These are phyloP conservation scores for Pyropia yezoensis DNA, from an alignment of 23 red algal genomes.

Conservation along the genomic window DNA sequence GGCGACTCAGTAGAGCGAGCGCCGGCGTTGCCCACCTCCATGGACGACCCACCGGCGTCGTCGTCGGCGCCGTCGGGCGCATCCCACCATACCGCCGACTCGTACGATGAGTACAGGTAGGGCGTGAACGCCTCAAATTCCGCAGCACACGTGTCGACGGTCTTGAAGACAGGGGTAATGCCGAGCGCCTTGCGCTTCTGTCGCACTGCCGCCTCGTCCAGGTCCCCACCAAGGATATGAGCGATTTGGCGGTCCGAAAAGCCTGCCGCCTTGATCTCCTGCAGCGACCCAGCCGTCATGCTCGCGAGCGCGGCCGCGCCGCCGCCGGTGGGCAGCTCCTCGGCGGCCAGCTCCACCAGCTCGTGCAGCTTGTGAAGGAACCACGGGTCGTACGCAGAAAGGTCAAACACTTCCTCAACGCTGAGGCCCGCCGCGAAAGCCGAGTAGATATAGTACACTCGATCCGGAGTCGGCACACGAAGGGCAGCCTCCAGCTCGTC, in stretches of 20 bases:
- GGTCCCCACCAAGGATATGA: conserved; percentile 8
- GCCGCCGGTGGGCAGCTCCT: conserved; percentile 14
- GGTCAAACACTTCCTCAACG: conserved; percentile 58
- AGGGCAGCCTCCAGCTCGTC: conserved; percentile 69
- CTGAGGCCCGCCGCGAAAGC: conserved; percentile 74
- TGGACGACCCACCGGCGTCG: conserved; percentile 6
- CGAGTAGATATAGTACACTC: conserved; percentile 74
- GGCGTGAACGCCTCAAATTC: conserved; percentile 99
- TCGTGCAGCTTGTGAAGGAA: conserved; percentile 78
- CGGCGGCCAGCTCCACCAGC: conserved; percentile 21
- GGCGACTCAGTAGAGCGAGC: conserved; percentile 42
- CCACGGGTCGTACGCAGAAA: conserved; percentile 90
- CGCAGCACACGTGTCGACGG: conserved; percentile 89
- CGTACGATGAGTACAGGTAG: conserved; percentile 95
- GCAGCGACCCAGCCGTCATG: conserved; percentile 20
- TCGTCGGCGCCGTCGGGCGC: conserved; percentile 3
- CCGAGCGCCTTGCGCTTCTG: conserved; percentile 60
- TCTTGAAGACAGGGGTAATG: conserved; percentile 79
- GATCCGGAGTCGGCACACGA: conserved; percentile 76
- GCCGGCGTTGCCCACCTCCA: conserved; percentile 20
- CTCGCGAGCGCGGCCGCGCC: neutral
- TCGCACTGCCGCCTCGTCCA: conserved; percentile 63
- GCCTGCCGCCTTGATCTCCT: conserved; percentile 63
- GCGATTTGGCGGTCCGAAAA: conserved; percentile 89
- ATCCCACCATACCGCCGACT: conserved; percentile 58